phyloP scores from a whole-genome alignment of 225 moss, liverwort and hornwort genomes.

The Straminergon stramineum region DNA sequence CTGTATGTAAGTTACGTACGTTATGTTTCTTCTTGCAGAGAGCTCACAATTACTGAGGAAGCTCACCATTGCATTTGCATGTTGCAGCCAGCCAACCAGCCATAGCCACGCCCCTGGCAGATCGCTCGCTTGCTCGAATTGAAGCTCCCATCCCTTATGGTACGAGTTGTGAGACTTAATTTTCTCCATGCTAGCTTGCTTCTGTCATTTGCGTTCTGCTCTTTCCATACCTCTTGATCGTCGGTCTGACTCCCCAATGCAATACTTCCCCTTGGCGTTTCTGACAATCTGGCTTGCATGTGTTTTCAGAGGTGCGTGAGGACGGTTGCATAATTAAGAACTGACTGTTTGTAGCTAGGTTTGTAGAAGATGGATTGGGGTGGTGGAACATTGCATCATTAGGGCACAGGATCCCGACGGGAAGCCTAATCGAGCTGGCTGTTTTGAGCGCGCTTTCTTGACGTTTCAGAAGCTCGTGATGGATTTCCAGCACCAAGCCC shows the following conservation, averaged over 20 bases:
- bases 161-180: background rate
- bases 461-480: background rate
- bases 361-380: background rate
- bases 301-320: background rate
- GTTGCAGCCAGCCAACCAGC: background rate
- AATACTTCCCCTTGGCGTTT: background rate
- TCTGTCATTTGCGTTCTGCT: background rate
- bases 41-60: background rate
- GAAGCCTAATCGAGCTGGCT: background rate
- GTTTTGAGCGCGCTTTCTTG: background rate
- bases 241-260: background rate
- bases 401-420: background rate
- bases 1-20: background rate
- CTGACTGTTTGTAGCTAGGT: background rate
- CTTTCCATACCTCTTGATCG: background rate
- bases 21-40: background rate
- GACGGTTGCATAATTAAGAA: background rate
- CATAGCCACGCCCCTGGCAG: background rate
- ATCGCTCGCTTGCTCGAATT: background rate
- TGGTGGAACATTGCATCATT: background rate
- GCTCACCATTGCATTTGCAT: background rate
- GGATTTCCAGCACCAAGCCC: background rate
- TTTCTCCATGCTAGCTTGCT: background rate
- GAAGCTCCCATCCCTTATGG: background rate
- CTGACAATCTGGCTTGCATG: background rate